A percentile compares a stretch with the other conserved stretches of the same genome.
phyloP scores from a whole-genome alignment of 192 early-diverging fungal genomes.

The Pilobolus umbonatus region DNA sequence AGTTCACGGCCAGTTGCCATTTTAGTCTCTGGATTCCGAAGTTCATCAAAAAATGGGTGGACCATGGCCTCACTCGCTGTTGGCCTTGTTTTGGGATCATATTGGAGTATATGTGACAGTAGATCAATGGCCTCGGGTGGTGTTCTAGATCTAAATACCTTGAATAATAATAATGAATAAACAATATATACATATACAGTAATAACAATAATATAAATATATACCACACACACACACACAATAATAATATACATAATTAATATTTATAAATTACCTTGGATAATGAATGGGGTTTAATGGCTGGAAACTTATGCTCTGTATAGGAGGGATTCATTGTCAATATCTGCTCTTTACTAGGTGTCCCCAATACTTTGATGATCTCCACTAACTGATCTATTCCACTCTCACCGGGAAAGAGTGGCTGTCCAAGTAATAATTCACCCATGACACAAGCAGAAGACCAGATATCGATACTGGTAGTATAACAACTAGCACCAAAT shows the following conservation, averaged over 20 bases:
- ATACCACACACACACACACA: too few species aligned
- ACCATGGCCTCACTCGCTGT: constrained; percentile 87
- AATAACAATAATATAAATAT: too few species aligned
- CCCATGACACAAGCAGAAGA: constrained; percentile 95
- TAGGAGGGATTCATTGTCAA: constrained; percentile 96
- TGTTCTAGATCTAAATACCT: constrained; percentile 80
- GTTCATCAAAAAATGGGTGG: constrained; percentile 93
- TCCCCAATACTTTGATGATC: constrained; percentile 97
- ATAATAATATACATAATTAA: too few species aligned
- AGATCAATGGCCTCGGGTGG: constrained; percentile 84
- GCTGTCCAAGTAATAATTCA: constrained; percentile 86
- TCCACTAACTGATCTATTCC: constrained; percentile 97
- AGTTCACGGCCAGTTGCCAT: constrained; percentile 76
- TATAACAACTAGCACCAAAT: constrained; percentile 91
- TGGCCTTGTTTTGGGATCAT: constrained; percentile 77
- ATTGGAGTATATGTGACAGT: constrained; percentile 78
- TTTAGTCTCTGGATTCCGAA: constrained; percentile 74
- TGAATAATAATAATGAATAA: constrained; percentile 1
- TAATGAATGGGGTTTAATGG: constrained; percentile 89
- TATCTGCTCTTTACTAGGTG: constrained; percentile 91
- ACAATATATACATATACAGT: too few species aligned
- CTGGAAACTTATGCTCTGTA: constrained; percentile 94
- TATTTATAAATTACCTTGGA: constrained; percentile 47
- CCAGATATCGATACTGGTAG: constrained; percentile 86
- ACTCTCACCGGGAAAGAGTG: constrained; percentile 91